These are phyloP conservation scores for Smittium culicis DNA, from an alignment of 371 early-diverging fungal genomes.

Conservation along the genomic window DNA sequence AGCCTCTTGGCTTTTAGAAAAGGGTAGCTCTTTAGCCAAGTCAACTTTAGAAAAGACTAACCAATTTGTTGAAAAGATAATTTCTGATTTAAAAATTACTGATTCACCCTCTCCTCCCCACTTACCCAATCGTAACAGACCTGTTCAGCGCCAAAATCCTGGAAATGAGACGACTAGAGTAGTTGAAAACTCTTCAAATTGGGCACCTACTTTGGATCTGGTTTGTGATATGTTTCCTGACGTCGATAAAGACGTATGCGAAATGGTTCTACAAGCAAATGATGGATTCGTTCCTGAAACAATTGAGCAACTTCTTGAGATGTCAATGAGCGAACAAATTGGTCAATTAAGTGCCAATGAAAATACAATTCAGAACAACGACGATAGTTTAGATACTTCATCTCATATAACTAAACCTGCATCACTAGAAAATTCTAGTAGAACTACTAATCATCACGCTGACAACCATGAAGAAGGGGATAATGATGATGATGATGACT, in stretches of 20 bases:
- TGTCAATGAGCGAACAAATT: no score
- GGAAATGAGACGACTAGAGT: background rate
- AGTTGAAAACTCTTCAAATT: constrained; percentile 20
- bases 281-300: constrained; percentile 36
- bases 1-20: constrained; percentile 27
- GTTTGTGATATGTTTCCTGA: constrained; percentile 63
- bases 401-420: no score
- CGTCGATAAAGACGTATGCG: constrained; percentile 56
- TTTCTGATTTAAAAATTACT: constrained; percentile 39
- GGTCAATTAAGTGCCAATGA: no score
- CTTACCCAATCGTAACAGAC: background rate
- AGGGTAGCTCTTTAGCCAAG: constrained; percentile 25
- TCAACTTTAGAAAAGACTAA: constrained; percentile 57
- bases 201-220: constrained; percentile 40
- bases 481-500: constrained; percentile 24
- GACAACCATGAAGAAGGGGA: no score
- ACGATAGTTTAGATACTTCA: no score
- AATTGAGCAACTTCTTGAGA: constrained; percentile 33
- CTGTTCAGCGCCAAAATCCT: background rate
- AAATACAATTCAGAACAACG: no score
- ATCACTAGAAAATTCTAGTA: no score
- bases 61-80: constrained; percentile 52
- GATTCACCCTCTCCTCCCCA: background rate
- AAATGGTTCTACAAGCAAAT: constrained; percentile 58
- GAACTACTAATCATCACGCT: no score